Conservation (phyloP, 148 eudicot species). For the Rhododendron kiyosumense region DNA sequence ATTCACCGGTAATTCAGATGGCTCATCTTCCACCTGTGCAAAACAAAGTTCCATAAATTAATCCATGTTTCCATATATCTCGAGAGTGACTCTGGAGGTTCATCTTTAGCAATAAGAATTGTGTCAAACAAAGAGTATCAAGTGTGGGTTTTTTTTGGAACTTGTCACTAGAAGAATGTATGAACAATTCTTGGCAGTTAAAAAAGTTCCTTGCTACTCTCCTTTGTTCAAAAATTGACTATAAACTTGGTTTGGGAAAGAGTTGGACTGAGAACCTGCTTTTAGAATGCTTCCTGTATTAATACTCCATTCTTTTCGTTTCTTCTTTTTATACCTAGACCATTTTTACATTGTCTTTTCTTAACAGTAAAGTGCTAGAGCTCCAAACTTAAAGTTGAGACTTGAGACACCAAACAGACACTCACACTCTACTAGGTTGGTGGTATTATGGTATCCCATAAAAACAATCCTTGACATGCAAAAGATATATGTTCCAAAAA, state of each 20-base stretch:
- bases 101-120: conserved; percentile 12
- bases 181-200: neutral
- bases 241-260: neutral
- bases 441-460: neutral
- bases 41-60: conserved; percentile 8
- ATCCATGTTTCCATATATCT: conserved; percentile 2
- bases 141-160: neutral
- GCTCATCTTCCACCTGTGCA: conserved; percentile 50
- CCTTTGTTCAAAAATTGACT: neutral
- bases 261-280: neutral
- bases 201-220: neutral
- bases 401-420: neutral
- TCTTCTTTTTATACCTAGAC: neutral
- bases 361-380: neutral
- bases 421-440: neutral
- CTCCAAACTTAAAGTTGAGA: neutral
- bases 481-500: neutral
- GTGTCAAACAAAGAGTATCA: neutral
- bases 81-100: neutral
- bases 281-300: neutral
- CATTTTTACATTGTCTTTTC: neutral
- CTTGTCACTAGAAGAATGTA: neutral
- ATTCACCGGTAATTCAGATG: conserved; percentile 37
- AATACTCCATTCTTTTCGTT: neutral
- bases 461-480: neutral